phyloP scores from a whole-genome alignment of 352 stramenopile genomes.

The Pythium aphanidermatum region DNA sequence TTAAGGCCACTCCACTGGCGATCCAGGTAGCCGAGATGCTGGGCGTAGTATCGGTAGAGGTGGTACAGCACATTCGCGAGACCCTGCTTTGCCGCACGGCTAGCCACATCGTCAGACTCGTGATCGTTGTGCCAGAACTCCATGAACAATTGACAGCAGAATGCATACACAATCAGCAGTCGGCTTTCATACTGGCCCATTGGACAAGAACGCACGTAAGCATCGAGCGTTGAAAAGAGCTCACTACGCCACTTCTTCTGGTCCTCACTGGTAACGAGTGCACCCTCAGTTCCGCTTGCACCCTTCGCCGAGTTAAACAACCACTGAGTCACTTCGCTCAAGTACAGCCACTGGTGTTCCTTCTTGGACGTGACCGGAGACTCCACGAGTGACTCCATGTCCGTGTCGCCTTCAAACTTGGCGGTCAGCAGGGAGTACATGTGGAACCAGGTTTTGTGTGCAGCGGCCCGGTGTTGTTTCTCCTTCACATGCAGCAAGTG shows the following conservation, averaged over 20 bases:
- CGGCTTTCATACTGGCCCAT: conserved; percentile 91
- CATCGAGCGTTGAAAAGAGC: conserved; percentile 88
- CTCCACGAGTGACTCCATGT: conserved; percentile 4
- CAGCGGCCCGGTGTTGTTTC: conserved; percentile 59
- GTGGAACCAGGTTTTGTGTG: conserved; percentile 84
- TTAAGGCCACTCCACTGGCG: conserved; percentile 85
- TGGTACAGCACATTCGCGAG: conserved; percentile 90
- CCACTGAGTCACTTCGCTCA: conserved; percentile 59
- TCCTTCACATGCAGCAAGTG: conserved; percentile 90
- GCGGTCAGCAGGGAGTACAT: conserved; percentile 86
- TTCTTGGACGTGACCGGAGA: conserved; percentile 9
- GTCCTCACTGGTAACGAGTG: conserved; percentile 15
- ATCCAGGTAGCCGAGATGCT: conserved; percentile 82
- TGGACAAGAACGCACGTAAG: conserved; percentile 85
- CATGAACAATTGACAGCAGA: conserved; percentile 81
- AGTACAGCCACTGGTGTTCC: conserved; percentile 46
- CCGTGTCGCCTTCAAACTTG: conserved; percentile 47
- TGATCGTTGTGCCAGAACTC: conserved; percentile 46
- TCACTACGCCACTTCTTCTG: conserved; percentile 65
- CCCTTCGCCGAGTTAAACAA: conserved; percentile 35
- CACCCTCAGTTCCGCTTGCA: neutral
- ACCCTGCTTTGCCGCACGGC: conserved; percentile 31
- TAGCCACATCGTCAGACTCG: conserved; percentile 1
- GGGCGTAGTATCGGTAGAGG: conserved; percentile 94
- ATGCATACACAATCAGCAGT: conserved; percentile 86